Evolutionary conservation across 768 basidiomycete species (phyloP), one percentile per base, ranked within the genome.

Genomic region (Lactarius pseudohatsudake): DNA sequence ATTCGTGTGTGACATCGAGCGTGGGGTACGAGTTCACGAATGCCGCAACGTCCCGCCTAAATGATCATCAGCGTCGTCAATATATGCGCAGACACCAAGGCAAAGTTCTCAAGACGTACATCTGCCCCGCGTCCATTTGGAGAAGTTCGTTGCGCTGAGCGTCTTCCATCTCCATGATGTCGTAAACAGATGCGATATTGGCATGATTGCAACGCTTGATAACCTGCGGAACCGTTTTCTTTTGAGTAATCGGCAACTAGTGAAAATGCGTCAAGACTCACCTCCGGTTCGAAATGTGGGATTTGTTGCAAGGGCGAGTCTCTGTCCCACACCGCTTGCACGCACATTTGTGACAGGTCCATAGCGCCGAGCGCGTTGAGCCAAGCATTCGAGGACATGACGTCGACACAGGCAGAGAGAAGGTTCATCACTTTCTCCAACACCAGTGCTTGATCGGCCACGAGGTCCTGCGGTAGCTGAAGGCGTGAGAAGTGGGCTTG

Each of bases 321-420:
- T 11, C 88, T 90, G 74, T 99, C 96, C 97, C 97, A 98, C 77
- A 96, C 88, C 0, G 91, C 94, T 76, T 98, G 97, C 5, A 98
- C 93, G 76, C 94, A 96, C 96, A 98, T 98, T 77, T 98, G 97
- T 10, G 92, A 92, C 57, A 98, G 78, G 77, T 99, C 96, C 97
- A 98, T 98, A 0, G 96, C 96, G 38, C 94, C 92, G 28, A 98
- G 78, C 0, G 96, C 97, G 73, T 88, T 96, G 72, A 98, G 77
- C 91, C 91, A 96, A 1, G 92, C 94, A 73, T 97, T 98, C 41
- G 93, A 95, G 2, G 93, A 95, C 94, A 98, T 95, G 64, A 98
- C 96, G 74, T 98, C 96, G 38, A 98, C 95, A 72, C 94, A 96
- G 1, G 96, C 96, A 11, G 94, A 94, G 18, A 97, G 82, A 20